phyloP scores from a whole-genome alignment of 257 asterid genomes.

The Nicotiana obtusifolia region DNA sequence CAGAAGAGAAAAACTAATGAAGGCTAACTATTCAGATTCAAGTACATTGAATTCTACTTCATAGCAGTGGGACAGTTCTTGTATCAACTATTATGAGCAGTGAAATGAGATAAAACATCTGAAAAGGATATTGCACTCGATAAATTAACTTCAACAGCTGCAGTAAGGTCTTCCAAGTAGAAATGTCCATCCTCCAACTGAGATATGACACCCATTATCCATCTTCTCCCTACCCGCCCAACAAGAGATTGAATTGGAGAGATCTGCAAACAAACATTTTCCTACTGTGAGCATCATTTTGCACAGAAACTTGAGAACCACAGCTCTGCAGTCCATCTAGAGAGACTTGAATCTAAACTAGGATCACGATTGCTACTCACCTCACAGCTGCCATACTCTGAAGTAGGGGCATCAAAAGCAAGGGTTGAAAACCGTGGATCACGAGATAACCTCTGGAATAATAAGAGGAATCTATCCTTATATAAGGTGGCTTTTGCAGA shows the following conservation, averaged over 20 bases:
- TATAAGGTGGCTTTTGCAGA: conserved; percentile 71
- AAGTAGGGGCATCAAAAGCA: conserved; percentile 55
- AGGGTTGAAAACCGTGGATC: conserved; percentile 79
- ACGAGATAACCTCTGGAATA: conserved; percentile 78
- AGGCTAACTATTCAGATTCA: neutral
- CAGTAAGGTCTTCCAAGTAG: conserved; percentile 93
- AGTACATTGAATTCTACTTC: neutral
- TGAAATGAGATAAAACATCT: neutral
- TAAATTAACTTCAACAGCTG: conserved; percentile 86
- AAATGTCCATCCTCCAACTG: conserved; percentile 99
- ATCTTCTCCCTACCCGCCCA: conserved; percentile 75
- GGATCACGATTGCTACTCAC: conserved; percentile 25
- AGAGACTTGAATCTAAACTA: neutral
- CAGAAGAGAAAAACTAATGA: neutral
- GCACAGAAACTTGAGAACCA: conserved; percentile 1
- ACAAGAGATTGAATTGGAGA: conserved; percentile 89
- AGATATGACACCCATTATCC: conserved; percentile 96
- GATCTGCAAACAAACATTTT: conserved; percentile 38
- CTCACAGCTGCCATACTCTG: conserved; percentile 83
- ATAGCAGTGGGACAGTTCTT: neutral
- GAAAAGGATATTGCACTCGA: conserved; percentile 91
- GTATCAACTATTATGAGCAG: neutral
- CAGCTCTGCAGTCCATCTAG: neutral
- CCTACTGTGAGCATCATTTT: neutral
- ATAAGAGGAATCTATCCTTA: conserved; percentile 76